Conservation (phyloP, 169 alveolate genomes). For the Eimeria praecox region DNA sequence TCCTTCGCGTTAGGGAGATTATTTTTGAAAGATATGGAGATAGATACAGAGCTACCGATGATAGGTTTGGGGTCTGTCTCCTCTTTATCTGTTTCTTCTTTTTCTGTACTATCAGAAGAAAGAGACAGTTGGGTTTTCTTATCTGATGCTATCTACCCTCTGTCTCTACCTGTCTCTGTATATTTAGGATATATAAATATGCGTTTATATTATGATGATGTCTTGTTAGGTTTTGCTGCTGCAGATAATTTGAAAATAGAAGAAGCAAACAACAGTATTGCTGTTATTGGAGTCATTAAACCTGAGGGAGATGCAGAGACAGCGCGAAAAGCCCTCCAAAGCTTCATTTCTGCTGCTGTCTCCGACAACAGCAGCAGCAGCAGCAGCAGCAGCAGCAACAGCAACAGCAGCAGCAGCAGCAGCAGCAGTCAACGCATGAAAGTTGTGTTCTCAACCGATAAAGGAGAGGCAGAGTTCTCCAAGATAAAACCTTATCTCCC, state of each 20-base stretch:
- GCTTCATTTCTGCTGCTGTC: conserved; percentile 27
- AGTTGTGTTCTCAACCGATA: not conserved
- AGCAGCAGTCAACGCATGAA: not conserved
- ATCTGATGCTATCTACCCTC: not conserved
- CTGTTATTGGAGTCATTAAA: not conserved
- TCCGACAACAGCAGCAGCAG: not conserved
- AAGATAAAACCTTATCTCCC: not conserved
- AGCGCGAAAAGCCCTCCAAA: not conserved
- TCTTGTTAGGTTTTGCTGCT: not conserved
- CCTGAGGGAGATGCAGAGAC: not conserved
- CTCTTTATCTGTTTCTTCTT: not conserved
- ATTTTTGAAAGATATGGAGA: not conserved
- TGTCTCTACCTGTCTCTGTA: not conserved
- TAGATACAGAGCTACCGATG: not conserved
- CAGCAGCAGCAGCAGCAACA: no score
- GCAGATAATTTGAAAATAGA: not conserved
- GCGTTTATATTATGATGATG: not conserved
- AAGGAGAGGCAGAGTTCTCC: not conserved
- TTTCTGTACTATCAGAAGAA: not conserved
- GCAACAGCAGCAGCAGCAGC: no score
- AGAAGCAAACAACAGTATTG: not conserved
- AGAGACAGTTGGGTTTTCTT: not conserved
- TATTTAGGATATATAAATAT: not conserved
- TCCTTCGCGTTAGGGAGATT: not conserved
- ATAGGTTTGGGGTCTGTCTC: not conserved